Conservation (phyloP, 495 filamentous ascomycete species). For the Pyrenopolyporus hunteri region DNA sequence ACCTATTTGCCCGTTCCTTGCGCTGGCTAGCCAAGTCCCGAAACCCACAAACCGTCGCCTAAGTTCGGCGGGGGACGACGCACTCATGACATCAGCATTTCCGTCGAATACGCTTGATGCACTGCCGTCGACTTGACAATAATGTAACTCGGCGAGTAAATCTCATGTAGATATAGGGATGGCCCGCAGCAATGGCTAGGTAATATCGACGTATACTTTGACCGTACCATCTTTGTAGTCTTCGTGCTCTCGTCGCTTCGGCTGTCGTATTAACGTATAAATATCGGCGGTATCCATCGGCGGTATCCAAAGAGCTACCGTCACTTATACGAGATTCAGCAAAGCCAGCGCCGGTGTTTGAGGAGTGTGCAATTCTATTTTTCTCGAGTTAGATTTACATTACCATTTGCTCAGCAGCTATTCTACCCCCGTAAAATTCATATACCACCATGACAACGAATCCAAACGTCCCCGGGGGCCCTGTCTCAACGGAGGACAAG, state of each 20-base stretch:
- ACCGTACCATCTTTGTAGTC: not conserved
- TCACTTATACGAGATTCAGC: conserved; percentile 6
- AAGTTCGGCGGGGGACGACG: conserved; percentile 22
- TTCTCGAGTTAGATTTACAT: not conserved
- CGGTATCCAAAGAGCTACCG: not conserved
- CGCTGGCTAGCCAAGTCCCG: not conserved
- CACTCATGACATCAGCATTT: conserved; percentile 33
- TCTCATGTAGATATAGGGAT: not conserved
- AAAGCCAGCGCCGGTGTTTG: not conserved
- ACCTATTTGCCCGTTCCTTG: not conserved
- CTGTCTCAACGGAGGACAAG: conserved; percentile 28
- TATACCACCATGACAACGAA: conserved; percentile 4
- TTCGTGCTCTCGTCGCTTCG: not conserved
- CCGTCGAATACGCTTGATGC: no score
- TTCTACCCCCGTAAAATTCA: no score
- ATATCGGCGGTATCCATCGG: not conserved
- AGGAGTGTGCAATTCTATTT: not conserved
- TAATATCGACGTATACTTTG: conserved; percentile 10
- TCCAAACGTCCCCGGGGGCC: conserved; percentile 31
- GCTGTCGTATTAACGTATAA: not conserved
- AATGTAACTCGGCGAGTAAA: conserved; percentile 7
- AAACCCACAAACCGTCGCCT: not conserved
- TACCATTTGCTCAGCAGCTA: not conserved
- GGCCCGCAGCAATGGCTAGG: not conserved
- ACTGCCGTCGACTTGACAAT: not conserved